These are phyloP conservation scores for Odontarrhena argentea DNA, from an alignment of 345 rosid species.

Conservation along the genomic window DNA sequence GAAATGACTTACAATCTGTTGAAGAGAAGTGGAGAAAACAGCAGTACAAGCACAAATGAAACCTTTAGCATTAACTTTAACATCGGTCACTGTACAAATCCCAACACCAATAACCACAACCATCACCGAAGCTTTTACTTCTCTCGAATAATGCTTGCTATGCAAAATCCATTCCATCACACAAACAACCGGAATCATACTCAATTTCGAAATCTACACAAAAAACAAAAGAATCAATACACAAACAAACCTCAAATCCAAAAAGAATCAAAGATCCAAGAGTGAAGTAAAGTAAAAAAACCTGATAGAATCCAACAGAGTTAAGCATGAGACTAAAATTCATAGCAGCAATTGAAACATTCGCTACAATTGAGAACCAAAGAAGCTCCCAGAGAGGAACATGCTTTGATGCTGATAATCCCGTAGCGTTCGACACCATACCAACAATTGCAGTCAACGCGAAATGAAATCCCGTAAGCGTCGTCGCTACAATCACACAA, in stretches of 20 bases:
- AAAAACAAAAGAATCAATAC: background rate
- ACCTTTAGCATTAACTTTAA: slow-evolving; percentile 91
- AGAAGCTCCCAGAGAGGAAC: slow-evolving; percentile 96
- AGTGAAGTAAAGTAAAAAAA: slow-evolving; percentile 2
- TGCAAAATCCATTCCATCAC: slow-evolving; percentile 95
- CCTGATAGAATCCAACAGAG: slow-evolving; percentile 95
- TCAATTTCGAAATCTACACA: slow-evolving; percentile 80
- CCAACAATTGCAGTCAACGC: slow-evolving; percentile 85
- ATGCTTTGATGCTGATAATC: slow-evolving; percentile 71
- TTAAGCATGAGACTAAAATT: slow-evolving; percentile 94
- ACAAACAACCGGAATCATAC: slow-evolving; percentile 97
- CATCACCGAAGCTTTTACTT: slow-evolving; percentile 74
- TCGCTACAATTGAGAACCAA: slow-evolving; percentile 91
- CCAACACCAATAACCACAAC: slow-evolving; percentile 94
- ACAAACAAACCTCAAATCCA: background rate
- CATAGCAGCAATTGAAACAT: slow-evolving; percentile 83
- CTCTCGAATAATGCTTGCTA: slow-evolving; percentile 70
- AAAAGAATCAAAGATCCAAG: background rate
- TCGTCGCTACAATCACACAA: slow-evolving; percentile 57
- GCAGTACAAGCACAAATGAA: slow-evolving; percentile 86
- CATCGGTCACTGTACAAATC: slow-evolving; percentile 93
- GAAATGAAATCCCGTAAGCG: slow-evolving; percentile 91
- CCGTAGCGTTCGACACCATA: slow-evolving; percentile 81
- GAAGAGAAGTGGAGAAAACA: slow-evolving; percentile 81
- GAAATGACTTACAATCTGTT: slow-evolving; percentile 79